These are phyloP conservation scores for Starmerella sp. DNA, from an alignment of 805 yeast genomes.

Conservation along the genomic window DNA sequence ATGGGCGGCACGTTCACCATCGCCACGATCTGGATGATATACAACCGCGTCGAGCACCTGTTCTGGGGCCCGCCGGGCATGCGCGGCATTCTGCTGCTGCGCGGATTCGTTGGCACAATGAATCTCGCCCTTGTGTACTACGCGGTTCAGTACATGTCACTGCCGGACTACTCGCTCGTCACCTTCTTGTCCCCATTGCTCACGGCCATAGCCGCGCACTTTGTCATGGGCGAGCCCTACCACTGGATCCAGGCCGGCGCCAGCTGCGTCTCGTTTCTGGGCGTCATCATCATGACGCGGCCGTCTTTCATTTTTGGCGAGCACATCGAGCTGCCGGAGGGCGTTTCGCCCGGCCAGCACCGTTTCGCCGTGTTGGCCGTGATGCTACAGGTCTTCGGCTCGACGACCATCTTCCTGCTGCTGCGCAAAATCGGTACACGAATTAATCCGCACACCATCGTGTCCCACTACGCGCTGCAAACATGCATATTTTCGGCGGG, in stretches of 20 bases:
- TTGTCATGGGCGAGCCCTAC: constrained; percentile 53
- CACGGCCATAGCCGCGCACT: constrained; percentile 63
- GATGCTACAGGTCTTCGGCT: constrained; percentile 4
- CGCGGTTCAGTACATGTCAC: constrained; percentile 58
- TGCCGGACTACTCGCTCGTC: constrained; percentile 71
- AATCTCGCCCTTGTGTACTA: constrained; percentile 73
- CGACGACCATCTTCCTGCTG: constrained; percentile 21
- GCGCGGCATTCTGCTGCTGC: constrained; percentile 40
- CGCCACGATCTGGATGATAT: constrained; percentile 45
- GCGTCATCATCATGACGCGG: constrained; percentile 71
- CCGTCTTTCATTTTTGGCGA: constrained; percentile 59
- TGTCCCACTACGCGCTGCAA: constrained; percentile 58
- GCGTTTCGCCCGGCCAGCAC: constrained; percentile 24
- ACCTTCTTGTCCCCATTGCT: constrained; percentile 68
- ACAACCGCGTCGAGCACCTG: constrained; percentile 42
- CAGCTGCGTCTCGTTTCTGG: constrained; percentile 53
- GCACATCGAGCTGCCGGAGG: neutral
- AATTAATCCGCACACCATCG: constrained; percentile 71
- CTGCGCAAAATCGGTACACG: constrained; percentile 63
- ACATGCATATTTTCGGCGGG: constrained; percentile 46
- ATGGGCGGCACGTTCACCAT: constrained; percentile 60
- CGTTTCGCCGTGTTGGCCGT: constrained; percentile 52
- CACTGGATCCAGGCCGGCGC: constrained; percentile 57
- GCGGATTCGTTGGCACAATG: constrained; percentile 65
- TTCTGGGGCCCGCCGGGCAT: constrained; percentile 59